phyloP scores from a whole-genome alignment of 2,329 filamentous ascomycete species.

The Ophiostoma sp. region DNA sequence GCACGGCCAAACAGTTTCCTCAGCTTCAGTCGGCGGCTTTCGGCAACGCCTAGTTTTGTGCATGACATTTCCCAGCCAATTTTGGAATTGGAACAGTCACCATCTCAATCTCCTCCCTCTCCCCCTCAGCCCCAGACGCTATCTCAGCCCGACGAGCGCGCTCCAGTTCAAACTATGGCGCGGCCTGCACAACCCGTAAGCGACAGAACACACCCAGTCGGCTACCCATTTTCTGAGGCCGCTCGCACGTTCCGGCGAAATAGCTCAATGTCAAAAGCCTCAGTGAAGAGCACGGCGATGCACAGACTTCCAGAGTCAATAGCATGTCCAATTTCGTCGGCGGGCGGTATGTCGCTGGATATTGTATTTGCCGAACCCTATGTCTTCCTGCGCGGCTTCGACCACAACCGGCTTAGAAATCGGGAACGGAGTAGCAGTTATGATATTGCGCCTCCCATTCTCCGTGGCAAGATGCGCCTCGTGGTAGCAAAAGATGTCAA shows the following conservation, averaged over 20 bases:
- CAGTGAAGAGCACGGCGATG: not conserved
- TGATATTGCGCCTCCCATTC: conserved; percentile 59
- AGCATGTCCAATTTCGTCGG: conserved; percentile 67
- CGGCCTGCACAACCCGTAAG: not conserved
- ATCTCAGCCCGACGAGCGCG: not conserved
- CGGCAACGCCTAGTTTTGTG: not conserved
- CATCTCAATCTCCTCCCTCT: too few species aligned
- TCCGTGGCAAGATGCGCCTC: conserved; percentile 77
- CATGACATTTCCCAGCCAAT: not conserved
- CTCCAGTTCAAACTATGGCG: not conserved
- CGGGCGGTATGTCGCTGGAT: conserved; percentile 67
- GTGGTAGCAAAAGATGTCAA: conserved; percentile 85
- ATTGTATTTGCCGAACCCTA: conserved; percentile 75
- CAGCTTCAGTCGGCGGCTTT: conserved; percentile 29
- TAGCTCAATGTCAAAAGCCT: not conserved
- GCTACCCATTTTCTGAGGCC: not conserved
- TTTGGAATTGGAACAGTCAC: not conserved
- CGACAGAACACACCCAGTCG: not conserved
- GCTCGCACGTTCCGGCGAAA: not conserved
- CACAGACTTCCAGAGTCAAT: conserved; percentile 29
- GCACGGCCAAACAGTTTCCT: conserved; percentile 26
- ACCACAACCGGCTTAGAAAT: conserved; percentile 56
- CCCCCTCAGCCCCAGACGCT: too few species aligned
- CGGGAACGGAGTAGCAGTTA: conserved; percentile 37
- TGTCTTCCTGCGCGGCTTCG: conserved; percentile 72